phyloP scores from a whole-genome alignment of 768 basidiomycete species.

The Russula sp. region DNA sequence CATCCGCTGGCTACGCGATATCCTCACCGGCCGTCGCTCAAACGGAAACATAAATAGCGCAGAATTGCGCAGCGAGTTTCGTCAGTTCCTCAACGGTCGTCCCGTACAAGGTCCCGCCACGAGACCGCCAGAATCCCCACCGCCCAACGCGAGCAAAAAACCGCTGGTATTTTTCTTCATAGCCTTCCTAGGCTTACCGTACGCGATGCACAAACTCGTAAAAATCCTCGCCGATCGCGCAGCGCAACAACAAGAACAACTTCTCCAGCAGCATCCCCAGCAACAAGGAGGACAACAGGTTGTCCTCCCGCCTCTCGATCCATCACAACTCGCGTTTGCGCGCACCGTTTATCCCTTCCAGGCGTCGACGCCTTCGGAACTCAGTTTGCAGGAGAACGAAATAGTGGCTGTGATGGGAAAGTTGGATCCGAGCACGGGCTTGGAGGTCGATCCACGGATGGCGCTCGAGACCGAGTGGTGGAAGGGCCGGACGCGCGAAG shows the following conservation, averaged over 20 bases:
- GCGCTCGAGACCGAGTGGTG: slow-evolving; percentile 81
- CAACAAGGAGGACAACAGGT: slow-evolving; percentile 17
- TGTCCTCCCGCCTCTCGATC: slow-evolving; percentile 68
- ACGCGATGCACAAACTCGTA: slow-evolving; percentile 88
- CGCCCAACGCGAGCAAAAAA: slow-evolving; percentile 75
- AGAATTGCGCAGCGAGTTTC: slow-evolving; percentile 63
- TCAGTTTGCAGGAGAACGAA: slow-evolving; percentile 81
- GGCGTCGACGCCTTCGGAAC: slow-evolving; percentile 70
- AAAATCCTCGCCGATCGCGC: slow-evolving; percentile 67
- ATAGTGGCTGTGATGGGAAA: slow-evolving; percentile 90
- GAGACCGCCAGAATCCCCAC: slow-evolving; percentile 30
- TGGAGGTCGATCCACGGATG: slow-evolving; percentile 61
- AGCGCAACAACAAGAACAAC: slow-evolving; percentile 44
- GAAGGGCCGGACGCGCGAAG: slow-evolving; percentile 90
- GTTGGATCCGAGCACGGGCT: slow-evolving; percentile 64
- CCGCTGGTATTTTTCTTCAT: slow-evolving; percentile 92
- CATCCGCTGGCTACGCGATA: slow-evolving; percentile 76
- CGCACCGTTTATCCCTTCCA: slow-evolving; percentile 78
- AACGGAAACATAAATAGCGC: slow-evolving; percentile 29
- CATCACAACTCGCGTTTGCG: slow-evolving; percentile 77
- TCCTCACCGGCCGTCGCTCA: slow-evolving; percentile 48
- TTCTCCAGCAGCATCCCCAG: neutral
- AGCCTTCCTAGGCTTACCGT: slow-evolving; percentile 90
- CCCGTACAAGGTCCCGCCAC: slow-evolving; percentile 49
- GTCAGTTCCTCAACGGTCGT: slow-evolving; percentile 67